Conservation (phyloP, 2,329 filamentous ascomycete species). For the Corniculantispora saksenae region DNA sequence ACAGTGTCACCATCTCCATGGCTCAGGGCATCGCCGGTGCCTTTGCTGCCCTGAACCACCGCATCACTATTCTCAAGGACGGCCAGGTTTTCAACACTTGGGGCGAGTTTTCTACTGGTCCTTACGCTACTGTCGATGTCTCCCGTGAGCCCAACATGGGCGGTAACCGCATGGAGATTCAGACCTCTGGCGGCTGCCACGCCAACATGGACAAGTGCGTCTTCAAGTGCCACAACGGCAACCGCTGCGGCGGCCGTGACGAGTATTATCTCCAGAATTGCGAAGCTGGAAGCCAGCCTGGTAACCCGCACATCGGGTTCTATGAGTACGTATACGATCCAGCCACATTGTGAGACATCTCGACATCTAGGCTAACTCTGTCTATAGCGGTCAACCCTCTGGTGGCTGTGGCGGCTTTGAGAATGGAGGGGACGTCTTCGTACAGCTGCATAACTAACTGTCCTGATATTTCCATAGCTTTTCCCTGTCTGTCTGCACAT, state of each 20-base stretch:
- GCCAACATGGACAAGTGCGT: constrained; percentile 44
- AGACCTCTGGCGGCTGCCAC: constrained; percentile 39
- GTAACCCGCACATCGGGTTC: constrained; percentile 27
- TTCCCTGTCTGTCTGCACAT: too few species aligned
- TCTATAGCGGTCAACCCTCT: constrained; percentile 24
- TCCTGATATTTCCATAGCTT: too few species aligned
- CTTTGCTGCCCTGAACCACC: constrained; percentile 39
- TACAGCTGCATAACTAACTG: background rate
- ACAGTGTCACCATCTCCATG: constrained; percentile 39
- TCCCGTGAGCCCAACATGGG: constrained; percentile 47
- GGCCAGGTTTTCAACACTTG: constrained; percentile 46
- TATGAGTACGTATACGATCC: constrained; percentile 19
- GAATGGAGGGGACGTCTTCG: constrained; percentile 24
- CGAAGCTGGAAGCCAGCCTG: constrained; percentile 25
- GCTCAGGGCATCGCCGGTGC: constrained; percentile 38
- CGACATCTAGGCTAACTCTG: too few species aligned
- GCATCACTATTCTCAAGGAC: constrained; percentile 31
- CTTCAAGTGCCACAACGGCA: constrained; percentile 41
- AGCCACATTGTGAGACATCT: too few species aligned
- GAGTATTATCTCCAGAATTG: constrained; percentile 42
- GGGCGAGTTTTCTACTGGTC: constrained; percentile 44
- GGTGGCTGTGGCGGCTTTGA: constrained; percentile 34
- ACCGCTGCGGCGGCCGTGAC: constrained; percentile 34
- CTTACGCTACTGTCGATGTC: constrained; percentile 41
- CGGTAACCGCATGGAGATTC: constrained; percentile 38